Evolutionary conservation across 352 stramenopile genomes (phyloP).

Genomic region (Phytophthora fragariaefolia): DNA sequence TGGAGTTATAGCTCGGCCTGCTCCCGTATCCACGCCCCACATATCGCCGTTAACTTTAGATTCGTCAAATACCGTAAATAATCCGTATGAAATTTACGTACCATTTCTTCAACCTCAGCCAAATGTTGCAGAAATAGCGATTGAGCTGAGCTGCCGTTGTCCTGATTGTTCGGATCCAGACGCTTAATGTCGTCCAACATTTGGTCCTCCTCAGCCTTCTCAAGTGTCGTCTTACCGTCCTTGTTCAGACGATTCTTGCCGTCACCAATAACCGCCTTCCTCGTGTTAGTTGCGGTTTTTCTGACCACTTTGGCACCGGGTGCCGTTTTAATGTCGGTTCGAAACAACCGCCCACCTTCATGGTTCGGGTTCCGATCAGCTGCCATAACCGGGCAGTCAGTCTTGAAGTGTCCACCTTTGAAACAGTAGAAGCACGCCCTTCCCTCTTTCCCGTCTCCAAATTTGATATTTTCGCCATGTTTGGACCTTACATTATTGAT

Average conservation of each 20-base stretch:
- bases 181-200: too few species aligned
- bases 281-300: constrained; percentile 11
- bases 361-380: constrained; percentile 5
- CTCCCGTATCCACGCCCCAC: neutral
- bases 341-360: constrained; percentile 4
- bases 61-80: neutral
- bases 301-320: constrained; percentile 9
- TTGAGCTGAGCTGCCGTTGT: neutral
- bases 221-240: too few species aligned
- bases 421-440: neutral
- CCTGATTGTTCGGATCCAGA: neutral
- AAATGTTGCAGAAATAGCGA: neutral
- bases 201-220: too few species aligned
- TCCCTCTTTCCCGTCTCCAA: neutral
- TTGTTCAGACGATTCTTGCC: constrained; percentile 1
- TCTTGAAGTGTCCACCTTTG: neutral
- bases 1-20: neutral
- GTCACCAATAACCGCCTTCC: constrained; percentile 2
- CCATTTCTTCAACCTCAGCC: neutral
- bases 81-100: neutral
- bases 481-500: neutral
- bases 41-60: neutral
- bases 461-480: neutral
- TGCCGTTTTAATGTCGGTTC: constrained; percentile 10
- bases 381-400: neutral